A percentile compares a stretch with the other conserved stretches of the same genome.
Evolutionary conservation across 371 early-diverging fungal genomes (phyloP).

Genomic region (Mucor velutinosus): DNA sequence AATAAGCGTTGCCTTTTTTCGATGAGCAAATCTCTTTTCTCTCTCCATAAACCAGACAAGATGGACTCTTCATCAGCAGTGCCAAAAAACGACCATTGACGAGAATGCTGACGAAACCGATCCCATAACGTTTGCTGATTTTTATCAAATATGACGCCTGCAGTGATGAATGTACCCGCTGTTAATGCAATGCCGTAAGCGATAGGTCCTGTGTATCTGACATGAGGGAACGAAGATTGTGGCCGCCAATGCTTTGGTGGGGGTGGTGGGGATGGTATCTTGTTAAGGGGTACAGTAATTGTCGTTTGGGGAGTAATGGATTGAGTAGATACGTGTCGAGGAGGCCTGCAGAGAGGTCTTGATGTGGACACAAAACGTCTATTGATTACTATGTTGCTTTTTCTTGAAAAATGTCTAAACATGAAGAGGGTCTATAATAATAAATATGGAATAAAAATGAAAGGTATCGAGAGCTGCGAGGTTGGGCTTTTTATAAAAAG

Average conservation of each 20-base stretch:
- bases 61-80: conserved; percentile 8
- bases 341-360: not conserved
- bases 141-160: conserved; percentile 24
- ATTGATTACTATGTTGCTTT: not conserved
- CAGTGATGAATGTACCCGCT: conserved; percentile 19
- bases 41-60: conserved; percentile 12
- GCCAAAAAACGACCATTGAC: conserved; percentile 23
- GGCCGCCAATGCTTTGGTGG: not conserved
- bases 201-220: conserved; percentile 25
- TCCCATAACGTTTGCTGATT: conserved; percentile 33
- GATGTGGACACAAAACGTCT: not conserved
- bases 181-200: conserved; percentile 17
- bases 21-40: conserved; percentile 13
- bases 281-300: not conserved
- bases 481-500: not conserved
- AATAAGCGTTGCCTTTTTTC: conserved; percentile 19
- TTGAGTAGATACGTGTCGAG: not conserved
- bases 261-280: not conserved
- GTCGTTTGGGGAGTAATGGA: not conserved
- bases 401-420: not conserved
- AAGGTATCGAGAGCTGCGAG: not conserved
- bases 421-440: not conserved
- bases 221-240: conserved; percentile 7
- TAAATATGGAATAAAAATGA: not conserved
- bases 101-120: conserved; percentile 14